phyloP scores from a whole-genome alignment of 1,284 basidiomycete species.

The Cryptococcus hybrid region DNA sequence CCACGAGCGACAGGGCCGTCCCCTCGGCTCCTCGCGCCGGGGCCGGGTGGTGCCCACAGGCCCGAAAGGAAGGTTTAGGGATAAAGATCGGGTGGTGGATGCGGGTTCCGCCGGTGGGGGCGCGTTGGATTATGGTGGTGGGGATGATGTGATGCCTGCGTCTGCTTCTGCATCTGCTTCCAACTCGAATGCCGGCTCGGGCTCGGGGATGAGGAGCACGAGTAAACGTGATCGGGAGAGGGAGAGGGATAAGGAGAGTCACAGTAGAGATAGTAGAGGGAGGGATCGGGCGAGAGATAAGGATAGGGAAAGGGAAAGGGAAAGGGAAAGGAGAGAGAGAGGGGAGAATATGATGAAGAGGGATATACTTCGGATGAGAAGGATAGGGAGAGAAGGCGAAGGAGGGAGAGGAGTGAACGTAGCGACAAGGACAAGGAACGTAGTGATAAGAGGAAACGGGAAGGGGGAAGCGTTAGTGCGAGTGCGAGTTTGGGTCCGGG shows the following conservation, averaged over 20 bases:
- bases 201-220: conserved; percentile 8
- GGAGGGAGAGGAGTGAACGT: conserved; percentile 8
- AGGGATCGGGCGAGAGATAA: conserved; percentile 2
- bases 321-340: background rate
- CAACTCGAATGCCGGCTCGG: background rate
- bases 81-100: conserved; percentile 43
- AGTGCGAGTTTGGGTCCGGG: background rate
- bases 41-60: conserved; percentile 21
- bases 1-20: conserved; percentile 18
- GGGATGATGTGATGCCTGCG: background rate
- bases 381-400: conserved; percentile 14
- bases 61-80: conserved; percentile 43
- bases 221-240: conserved; percentile 10
- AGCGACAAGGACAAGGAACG: conserved; percentile 15
- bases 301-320: conserved; percentile 1
- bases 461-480: conserved; percentile 9
- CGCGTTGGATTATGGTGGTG: conserved; percentile 38
- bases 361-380: conserved; percentile 2
- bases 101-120: conserved; percentile 11
- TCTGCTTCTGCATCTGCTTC: background rate
- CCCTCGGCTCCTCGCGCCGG: too few species aligned
- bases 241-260: conserved; percentile 6
- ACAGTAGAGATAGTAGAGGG: conserved; percentile 6
- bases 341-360: conserved; percentile 1
- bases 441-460: conserved; percentile 28